Base-by-base conservation (phyloP, 768 basidiomycete species). In the Xerocomus brunneocitrinus region DNA sequence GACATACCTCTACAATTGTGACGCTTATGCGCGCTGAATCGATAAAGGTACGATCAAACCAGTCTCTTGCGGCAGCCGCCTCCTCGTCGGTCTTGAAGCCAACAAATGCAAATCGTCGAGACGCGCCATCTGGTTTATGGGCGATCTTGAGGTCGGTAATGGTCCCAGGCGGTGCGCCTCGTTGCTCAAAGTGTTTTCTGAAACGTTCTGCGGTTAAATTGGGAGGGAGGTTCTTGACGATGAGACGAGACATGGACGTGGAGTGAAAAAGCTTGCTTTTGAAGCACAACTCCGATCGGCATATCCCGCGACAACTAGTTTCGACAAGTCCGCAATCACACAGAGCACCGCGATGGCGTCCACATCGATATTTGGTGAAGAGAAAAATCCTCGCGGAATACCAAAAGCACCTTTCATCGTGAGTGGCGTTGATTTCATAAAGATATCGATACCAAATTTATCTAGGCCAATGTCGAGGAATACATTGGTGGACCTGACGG, bases 341-440 rank as follows among this genome's bases (percentile, higher is more conserved):
- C 4, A 3, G 6, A 27, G 8, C 27, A 43, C 5, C 13, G 16
- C 16, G 45, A 69, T 66, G 67, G 52, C 63, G n/a, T 54, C 68
- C 25, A 48, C 55, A 22, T 65, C 65, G 50, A 54, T 65, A 67
- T 73, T 67, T 56, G 62, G 61, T 38, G 70, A 63, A 34, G 76
- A 83, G 70, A 84, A 83, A 64, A 98, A 95, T 59, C 86, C 93
- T 0, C 77, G 95, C 49, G 95, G 95, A 5, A 98, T 98, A 48
- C 95, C 95, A 24, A 87, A 88, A 70, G 95, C 95, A 4, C 91
- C 91, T 0, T 99, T 99, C 65, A 87, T 98, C 49, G 95, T 95
- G 58, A 59, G 86, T 78, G n/a, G 27, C 3, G 16, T 30, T 28
- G 0, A 7, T 35, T 34, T 49, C 19, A 3, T 39, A 30, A 5